Evolutionary conservation across 495 filamentous ascomycete genomes (phyloP).

Genomic region (Podospora bellae-mahoneyi): DNA sequence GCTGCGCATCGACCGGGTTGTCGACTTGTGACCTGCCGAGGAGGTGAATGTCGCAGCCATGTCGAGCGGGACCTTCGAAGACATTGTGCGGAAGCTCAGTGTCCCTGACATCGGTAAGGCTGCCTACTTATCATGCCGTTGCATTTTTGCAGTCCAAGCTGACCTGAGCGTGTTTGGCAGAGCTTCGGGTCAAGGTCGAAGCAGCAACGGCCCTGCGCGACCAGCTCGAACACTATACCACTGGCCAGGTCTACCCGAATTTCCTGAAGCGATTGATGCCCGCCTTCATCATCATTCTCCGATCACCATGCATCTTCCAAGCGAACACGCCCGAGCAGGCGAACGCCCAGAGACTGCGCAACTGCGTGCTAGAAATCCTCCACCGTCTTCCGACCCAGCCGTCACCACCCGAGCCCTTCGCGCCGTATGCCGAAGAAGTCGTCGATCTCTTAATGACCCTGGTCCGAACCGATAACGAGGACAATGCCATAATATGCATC

Average conservation of each 20-base stretch:
- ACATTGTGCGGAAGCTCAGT: constrained; percentile 52
- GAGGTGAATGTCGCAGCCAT: constrained; percentile 43
- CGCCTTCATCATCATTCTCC: constrained; percentile 79
- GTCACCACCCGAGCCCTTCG: constrained; percentile 67
- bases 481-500: constrained; percentile 95
- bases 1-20: constrained; percentile 11
- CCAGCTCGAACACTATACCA: constrained; percentile 67
- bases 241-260: constrained; percentile 57
- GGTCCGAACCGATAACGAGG: constrained; percentile 90
- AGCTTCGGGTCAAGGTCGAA: constrained; percentile 70
- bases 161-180: constrained; percentile 38
- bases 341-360: constrained; percentile 70
- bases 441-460: constrained; percentile 86
- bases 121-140: not conserved
- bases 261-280: constrained; percentile 88
- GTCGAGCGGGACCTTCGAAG: constrained; percentile 51
- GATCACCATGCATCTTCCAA: constrained; percentile 85
- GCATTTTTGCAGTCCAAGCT: not conserved
- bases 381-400: constrained; percentile 78
- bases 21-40: constrained; percentile 17
- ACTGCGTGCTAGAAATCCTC: constrained; percentile 88
- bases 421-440: constrained; percentile 79
- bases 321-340: constrained; percentile 83
- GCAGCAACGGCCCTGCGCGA: constrained; percentile 78
- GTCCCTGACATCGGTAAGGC: constrained; percentile 49